Evolutionary conservation across 31 red algal genomes (phyloP).

Genomic region (Odonthalia washingtoniensis): DNA sequence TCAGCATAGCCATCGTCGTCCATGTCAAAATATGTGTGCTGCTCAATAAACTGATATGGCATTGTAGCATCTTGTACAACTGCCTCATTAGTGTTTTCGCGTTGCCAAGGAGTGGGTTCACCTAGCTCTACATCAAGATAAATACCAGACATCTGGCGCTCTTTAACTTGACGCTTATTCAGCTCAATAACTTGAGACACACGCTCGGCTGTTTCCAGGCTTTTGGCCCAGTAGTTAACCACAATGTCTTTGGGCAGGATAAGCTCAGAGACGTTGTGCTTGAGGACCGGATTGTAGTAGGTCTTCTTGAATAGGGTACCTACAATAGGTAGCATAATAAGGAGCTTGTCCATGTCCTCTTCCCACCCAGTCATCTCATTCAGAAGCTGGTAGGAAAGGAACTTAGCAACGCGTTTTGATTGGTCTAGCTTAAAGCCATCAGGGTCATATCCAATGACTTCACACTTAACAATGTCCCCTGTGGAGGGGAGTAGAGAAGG

Average conservation of each 20-base stretch:
- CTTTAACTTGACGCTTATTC: conserved; percentile 4
- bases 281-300: neutral
- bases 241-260: conserved; percentile 12
- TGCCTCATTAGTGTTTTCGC: neutral
- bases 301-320: neutral
- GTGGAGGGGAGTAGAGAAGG: neutral
- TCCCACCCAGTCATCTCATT: conserved; percentile 15
- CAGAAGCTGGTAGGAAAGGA: conserved; percentile 7
- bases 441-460: neutral
- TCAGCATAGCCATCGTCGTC: conserved; percentile 21
- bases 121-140: neutral
- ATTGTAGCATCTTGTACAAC: conserved; percentile 7
- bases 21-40: neutral
- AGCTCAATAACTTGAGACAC: neutral
- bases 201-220: neutral
- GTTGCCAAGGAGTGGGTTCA: too few relatives aligned
- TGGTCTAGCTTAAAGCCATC: neutral
- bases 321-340: neutral
- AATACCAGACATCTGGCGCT: neutral
- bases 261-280: conserved; percentile 12
- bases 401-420: conserved; percentile 3
- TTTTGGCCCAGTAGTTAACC: neutral
- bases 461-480: conserved; percentile 1
- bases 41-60: neutral
- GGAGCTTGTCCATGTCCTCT: conserved; percentile 7